Evolutionary conservation across 106 monocot genomes (phyloP).

Genomic region (Dioscorea zingiberensis): DNA sequence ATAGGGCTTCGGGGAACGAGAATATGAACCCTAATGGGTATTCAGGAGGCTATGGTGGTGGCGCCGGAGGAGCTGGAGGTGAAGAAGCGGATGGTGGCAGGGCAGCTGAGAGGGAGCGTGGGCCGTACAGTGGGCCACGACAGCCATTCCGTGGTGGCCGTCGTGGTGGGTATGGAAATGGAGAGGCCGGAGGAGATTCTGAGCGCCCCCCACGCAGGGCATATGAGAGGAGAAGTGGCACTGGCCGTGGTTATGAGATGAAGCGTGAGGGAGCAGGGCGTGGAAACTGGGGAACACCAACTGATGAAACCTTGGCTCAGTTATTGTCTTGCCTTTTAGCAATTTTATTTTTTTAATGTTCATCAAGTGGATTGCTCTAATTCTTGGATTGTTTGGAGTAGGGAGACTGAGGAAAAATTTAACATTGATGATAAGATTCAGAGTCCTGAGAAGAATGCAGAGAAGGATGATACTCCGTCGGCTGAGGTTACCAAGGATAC

Average conservation of each 20-base stretch:
- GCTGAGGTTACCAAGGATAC: conserved; percentile 25
- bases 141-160: conserved; percentile 54
- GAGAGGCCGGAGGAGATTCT: conserved; percentile 37
- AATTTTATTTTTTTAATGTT: not conserved
- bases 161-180: conserved; percentile 37
- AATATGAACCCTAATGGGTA: conserved; percentile 22
- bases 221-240: conserved; percentile 77
- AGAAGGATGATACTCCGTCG: conserved; percentile 14
- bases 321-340: conserved; percentile 22
- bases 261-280: conserved; percentile 89
- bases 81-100: conserved; percentile 33
- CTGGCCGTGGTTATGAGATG: conserved; percentile 78
- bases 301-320: conserved; percentile 64
- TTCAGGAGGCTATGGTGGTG: conserved; percentile 10
- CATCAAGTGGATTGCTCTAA: not conserved
- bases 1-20: conserved; percentile 37
- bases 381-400: not conserved
- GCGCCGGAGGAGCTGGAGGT: conserved; percentile 4
- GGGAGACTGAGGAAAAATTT: conserved; percentile 17
- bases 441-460: conserved; percentile 18
- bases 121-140: conserved; percentile 27
- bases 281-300: conserved; percentile 78
- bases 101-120: conserved; percentile 40
- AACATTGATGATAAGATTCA: conserved; percentile 25
- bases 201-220: conserved; percentile 46